Conservation (phyloP, 768 basidiomycete genomes). For the Goffeauzyma gilvescens region DNA sequence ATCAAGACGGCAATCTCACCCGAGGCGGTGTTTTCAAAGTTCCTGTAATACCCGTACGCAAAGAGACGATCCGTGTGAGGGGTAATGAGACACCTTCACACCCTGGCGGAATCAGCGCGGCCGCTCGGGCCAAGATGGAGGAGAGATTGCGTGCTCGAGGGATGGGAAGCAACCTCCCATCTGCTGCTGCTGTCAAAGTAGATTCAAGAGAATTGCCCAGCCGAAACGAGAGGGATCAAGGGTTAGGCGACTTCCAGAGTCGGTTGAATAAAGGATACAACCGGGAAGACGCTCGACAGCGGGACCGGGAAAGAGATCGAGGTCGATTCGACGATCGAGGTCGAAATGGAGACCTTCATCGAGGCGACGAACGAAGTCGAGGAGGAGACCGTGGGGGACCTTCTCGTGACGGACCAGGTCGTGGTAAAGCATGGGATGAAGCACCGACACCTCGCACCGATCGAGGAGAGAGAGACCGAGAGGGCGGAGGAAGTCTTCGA, state of each 20-base stretch:
- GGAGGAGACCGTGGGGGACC: constrained; percentile 38
- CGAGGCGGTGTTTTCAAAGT: constrained; percentile 72
- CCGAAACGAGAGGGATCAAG: constrained; percentile 24
- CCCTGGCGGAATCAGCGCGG: constrained; percentile 67
- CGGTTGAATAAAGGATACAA: constrained; percentile 58
- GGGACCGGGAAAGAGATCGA: constrained; percentile 33
- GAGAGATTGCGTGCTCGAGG: constrained; percentile 56
- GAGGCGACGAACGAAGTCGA: constrained; percentile 41
- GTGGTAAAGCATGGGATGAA: constrained; percentile 25
- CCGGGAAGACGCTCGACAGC: constrained; percentile 31
- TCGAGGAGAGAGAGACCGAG: constrained; percentile 16
- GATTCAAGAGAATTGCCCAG: constrained; percentile 9
- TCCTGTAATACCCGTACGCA: constrained; percentile 49
- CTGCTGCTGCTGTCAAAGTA: constrained; percentile 11
- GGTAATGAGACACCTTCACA: constrained; percentile 87
- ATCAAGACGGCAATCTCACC: constrained; percentile 23
- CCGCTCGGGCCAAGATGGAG: constrained; percentile 51
- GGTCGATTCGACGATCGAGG: constrained; percentile 16
- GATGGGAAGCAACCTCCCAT: constrained; percentile 35
- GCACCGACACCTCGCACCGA: constrained; percentile 27
- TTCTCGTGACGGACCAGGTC: background rate
- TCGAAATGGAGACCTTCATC: constrained; percentile 44
- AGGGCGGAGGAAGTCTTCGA: constrained; percentile 56
- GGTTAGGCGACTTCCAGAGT: constrained; percentile 83
- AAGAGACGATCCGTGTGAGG: constrained; percentile 47